Base-by-base conservation (phyloP, 2,329 filamentous ascomycete species). In the Arthrocladium fulminans region DNA sequence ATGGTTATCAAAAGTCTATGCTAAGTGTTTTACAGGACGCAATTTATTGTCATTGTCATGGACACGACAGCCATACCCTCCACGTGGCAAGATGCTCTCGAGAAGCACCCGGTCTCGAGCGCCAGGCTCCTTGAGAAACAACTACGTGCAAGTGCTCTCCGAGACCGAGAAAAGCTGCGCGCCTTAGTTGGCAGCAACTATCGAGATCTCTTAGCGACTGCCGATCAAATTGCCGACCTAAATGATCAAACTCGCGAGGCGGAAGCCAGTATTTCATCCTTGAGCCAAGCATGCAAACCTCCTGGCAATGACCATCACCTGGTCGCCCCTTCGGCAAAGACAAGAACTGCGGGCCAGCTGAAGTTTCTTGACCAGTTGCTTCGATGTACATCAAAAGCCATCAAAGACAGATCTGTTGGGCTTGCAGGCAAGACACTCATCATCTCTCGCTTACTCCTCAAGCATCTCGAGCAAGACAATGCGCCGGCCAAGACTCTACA, bases 141-240 rank as follows among this genome's bases (percentile, higher is more conserved):
- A 65, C 72, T 84, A 50, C 79, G 79, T 47, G 70, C 70, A 51
- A 76, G 79, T 63, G 75, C 80, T 55, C 68, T 75, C 41, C 79
- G 77, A 57, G 83, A 83, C 65, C 76, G 75, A 60, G 77, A 81
- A 65, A 81, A 80, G 67, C 71, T 84, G 58, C 74, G 81, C 57
- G 75, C 76, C 55, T 73, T 84, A 49, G 81, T 84, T 54, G 81
- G 81, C 17, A 72, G 76, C 58, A 78, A 79, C 60, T 97, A 97
- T 67, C 85, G 90, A 57, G 87, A 92, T 59, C 80, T 97, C 7
- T 80, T 97, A 22, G 86, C 86, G 45, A 96, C 90, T 0, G 90
- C 90, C 47, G 89, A 96, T 67, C 83, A 83, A n/a, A 97, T 97
- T 57, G 84, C 96, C 47, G 77, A 82, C 52, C 95, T 97, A 87